phyloP scores from a whole-genome alignment of 2,329 filamentous ascomycete species.

The Clarireedia hainanense region DNA sequence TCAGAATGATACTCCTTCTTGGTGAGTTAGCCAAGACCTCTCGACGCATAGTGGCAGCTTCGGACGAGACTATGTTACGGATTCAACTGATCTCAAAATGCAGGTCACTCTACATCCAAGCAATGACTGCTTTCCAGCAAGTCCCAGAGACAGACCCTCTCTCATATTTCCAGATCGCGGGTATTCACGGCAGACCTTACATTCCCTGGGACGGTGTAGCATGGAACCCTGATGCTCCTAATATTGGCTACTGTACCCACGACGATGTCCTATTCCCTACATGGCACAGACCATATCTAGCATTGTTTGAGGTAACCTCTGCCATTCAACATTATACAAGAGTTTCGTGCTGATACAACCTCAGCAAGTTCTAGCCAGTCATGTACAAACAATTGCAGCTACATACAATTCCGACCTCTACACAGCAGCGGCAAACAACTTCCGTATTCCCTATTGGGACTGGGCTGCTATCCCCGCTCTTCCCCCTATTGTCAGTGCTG shows the following conservation, averaged over 20 bases:
- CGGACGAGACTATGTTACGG: no score
- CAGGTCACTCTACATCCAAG: conserved; percentile 18
- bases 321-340: no score
- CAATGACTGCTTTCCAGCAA: conserved; percentile 13
- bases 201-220: conserved; percentile 5
- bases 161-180: conserved; percentile 17
- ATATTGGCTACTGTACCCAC: conserved; percentile 14
- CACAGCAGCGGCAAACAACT: conserved; percentile 29
- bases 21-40: neutral
- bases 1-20: conserved; percentile 9
- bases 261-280: conserved; percentile 14
- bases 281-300: conserved; percentile 48
- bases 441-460: conserved; percentile 41
- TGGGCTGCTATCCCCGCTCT: conserved; percentile 36
- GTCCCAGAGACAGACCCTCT: conserved; percentile 7
- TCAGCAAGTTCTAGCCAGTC: conserved; percentile 39
- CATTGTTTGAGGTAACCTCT: conserved; percentile 38
- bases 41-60: no score
- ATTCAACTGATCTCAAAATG: no score
- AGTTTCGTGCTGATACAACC: no score
- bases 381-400: conserved; percentile 39
- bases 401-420: conserved; percentile 32
- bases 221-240: neutral
- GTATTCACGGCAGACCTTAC: conserved; percentile 15
- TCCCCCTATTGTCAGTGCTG: conserved; percentile 28